These are phyloP conservation scores for Pontederia crassipes DNA, from an alignment of 176 grass and related monocot genomes.

Conservation along the genomic window DNA sequence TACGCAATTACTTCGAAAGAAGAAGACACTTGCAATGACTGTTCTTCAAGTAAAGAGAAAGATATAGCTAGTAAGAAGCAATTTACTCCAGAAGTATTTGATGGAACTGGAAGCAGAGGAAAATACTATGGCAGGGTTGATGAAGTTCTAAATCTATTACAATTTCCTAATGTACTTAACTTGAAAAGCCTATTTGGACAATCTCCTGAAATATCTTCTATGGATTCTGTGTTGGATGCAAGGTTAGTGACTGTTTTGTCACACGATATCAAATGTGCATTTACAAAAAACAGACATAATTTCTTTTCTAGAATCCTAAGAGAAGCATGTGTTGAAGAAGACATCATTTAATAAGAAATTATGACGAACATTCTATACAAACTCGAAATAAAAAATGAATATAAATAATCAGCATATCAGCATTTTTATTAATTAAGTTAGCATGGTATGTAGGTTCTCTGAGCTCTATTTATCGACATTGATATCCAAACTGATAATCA, in stretches of 20 bases:
- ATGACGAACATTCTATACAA: no score
- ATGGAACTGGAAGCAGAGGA: slow-evolving; percentile 11
- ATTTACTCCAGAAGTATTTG: slow-evolving; percentile 17
- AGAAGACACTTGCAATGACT: background rate
- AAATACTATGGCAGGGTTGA: background rate
- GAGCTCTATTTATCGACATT: no score
- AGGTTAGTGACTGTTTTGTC: slow-evolving; percentile 18
- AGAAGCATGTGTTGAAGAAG: no score
- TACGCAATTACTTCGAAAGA: slow-evolving; percentile 41
- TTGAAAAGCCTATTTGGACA: slow-evolving; percentile 59
- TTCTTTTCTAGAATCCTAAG: no score
- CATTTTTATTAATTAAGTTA: no score
- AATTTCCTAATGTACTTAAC: slow-evolving; percentile 40
- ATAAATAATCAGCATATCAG: no score
- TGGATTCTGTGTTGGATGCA: slow-evolving; percentile 1
- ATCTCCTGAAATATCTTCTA: slow-evolving; percentile 22
- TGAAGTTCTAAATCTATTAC: slow-evolving; percentile 22
- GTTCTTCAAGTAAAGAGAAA: background rate
- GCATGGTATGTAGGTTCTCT: no score
- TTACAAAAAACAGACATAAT: no score
- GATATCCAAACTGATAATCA: no score
- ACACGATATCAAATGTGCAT: no score
- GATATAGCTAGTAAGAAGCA: slow-evolving; percentile 15
- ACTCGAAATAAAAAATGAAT: no score
- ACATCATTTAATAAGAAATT: no score